Base-by-base conservation (phyloP, 768 basidiomycete species). In the Clavaria fumosa region DNA sequence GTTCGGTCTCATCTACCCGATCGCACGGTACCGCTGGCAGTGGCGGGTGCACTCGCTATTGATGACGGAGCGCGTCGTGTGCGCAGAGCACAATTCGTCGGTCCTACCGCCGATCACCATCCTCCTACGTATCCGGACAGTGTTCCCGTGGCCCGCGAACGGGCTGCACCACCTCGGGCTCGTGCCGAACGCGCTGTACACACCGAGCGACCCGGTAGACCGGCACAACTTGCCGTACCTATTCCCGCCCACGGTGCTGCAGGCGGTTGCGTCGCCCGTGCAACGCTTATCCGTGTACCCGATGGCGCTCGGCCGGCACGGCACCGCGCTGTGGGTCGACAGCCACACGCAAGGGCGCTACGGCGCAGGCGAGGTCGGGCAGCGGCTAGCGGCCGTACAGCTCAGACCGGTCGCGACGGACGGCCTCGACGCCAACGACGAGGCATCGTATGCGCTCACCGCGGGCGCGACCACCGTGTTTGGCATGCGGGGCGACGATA, bases 61-160 rank as follows among this genome's bases (percentile, higher is more conserved):
- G 20, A 53, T 74, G 24, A 50, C 51, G 31, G 45, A 54, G 2
- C 61, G 64, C 41, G 52, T 49, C 10, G 46, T 48, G 34, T 48
- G 48, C 27, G 41, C 50, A 11, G 43, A 43, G 35, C 34, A 39
- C 12, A n/a, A n/a, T n/a, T 37, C 23, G 22, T 43, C 36, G 9
- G 31, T 18, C 12, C 50, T 49, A 32, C 50, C 55, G 1, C 55
- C 60, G 0, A 59, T 80, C 38, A 65, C 64, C 44, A 52, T 79
- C 12, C 58, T 74, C 30, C 49, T 78, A 14, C 73, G 79, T 11
- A 80, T 71, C 46, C 67, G 64, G 9, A 72, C 67, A 49, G 60
- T 57, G 37, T 70, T 66, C 42, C 75, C 75, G 2, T 79, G 77
- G 78, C 74, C 77, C 0, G 66, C 73, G 43, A 79, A 82, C 51